Evolutionary conservation across 495 filamentous ascomycete species (phyloP).

Genomic region (Tuber brumale): DNA sequence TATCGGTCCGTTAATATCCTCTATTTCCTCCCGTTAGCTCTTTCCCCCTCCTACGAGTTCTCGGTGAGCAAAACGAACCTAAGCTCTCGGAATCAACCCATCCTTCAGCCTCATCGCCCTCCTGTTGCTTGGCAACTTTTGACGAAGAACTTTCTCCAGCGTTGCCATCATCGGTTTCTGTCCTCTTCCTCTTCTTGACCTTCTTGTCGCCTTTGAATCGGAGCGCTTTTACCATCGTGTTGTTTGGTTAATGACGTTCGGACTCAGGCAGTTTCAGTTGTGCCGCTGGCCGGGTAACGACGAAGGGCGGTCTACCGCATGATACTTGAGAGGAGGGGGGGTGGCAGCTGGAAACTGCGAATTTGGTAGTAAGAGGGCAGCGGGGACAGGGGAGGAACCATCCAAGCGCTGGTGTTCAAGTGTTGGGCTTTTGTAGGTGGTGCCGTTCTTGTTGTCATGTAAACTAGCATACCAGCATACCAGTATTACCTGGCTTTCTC

Average conservation of each 20-base stretch:
- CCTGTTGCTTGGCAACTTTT: constrained; percentile 42
- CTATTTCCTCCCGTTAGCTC: constrained; percentile 26
- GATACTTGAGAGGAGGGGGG: not conserved
- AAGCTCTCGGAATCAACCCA: constrained; percentile 81
- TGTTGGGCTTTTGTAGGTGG: too few species aligned
- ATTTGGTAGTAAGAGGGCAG: too few species aligned
- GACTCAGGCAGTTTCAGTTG: not conserved
- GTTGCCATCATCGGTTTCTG: constrained; percentile 44
- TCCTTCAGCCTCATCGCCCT: constrained; percentile 38
- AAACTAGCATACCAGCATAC: too few species aligned
- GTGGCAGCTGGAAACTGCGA: not conserved
- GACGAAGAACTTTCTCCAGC: constrained; percentile 44
- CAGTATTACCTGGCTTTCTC: not conserved
- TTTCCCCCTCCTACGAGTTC: not conserved
- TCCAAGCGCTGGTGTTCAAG: too few species aligned
- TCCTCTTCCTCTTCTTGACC: constrained; percentile 79
- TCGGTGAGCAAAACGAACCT: constrained; percentile 8
- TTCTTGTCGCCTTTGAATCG: constrained; percentile 97
- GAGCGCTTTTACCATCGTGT: constrained; percentile 68
- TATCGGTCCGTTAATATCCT: constrained; percentile 77
- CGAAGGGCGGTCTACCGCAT: not conserved
- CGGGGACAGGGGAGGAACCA: too few species aligned
- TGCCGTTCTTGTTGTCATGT: too few species aligned
- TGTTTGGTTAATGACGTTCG: not conserved
- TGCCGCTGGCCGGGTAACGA: not conserved